Base-by-base conservation (phyloP, 1,284 basidiomycete species). In the Mycena sp. region DNA sequence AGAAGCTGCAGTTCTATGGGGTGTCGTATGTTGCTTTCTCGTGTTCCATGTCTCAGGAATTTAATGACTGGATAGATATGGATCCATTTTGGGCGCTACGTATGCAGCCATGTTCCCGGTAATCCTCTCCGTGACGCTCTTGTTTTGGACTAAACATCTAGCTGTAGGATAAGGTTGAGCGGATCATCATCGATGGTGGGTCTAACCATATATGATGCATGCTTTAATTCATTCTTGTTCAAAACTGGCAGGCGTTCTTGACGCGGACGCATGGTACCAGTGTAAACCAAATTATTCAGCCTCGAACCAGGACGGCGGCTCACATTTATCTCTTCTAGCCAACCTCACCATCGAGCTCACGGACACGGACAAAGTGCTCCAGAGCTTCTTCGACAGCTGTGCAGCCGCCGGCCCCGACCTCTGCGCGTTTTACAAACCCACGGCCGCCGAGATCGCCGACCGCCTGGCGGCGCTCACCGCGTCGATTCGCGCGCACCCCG, bases 31-130 rank as follows among this genome's bases (percentile, higher is more conserved):
- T 57, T 2, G 1, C 6, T 28, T 19, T 30, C 10, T 12, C 10
- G 4, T 9, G 30, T 26, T 30, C 14, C 4, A 57, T 40, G n/a
- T 57, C 1, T 46, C 9, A 9, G 14, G 25, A 51, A 19, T 14
- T 19, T 0, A 4, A 25, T 14, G 14, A 35, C 14, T 23, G n/a
- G 35, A 44, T 53, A 65, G 64, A 11, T 65, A 65, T 35, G 64
- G 64, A 2, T 44, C 55, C 1, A 19, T 61, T 23, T 37, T 65
- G 17, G 64, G 64, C 2, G 59, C 64, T 11, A 58, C 51, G 16
- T 66, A 59, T n/a, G 64, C 64, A 23, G 48, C 61, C 17, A 17
- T 66, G 17, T 66, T 66, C 16, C 64, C 64, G 2, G 64, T 55
- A 25, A 50, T 38, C 11, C 6, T 1, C 3, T 14, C 4, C 3